Base-by-base conservation (phyloP, 1,139 yeast species). In the Diutina siamensis region DNA sequence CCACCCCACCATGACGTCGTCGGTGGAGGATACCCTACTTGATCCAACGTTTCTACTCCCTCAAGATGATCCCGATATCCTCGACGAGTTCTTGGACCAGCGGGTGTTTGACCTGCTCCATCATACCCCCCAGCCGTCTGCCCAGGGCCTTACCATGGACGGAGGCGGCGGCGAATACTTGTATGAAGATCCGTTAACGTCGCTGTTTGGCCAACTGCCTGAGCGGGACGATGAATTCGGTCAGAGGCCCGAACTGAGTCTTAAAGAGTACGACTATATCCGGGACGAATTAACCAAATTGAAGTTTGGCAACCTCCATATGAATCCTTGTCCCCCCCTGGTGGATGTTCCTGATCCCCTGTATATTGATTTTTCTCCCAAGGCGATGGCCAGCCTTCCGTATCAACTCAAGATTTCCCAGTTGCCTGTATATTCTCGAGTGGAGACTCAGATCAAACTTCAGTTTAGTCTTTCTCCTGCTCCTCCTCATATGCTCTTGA, bases 371-470 rank as follows among this genome's bases (percentile, higher is more conserved):
- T 66, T 70, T 48, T 64, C 71, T 1, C 58, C 60, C 1, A 60
- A 60, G 33, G 50, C 63, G n/a, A 58, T 68, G 64, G 58, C 63
- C 12, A 57, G 61, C 12, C 65, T 83, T 49, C 87, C 87, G 3
- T 83, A 78, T 61, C 65, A 71, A 46, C 57, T 89, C 49, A 63
- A 65, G 28, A 65, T 88, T 1, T 64, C 71, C 12, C 83, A 80
- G 47, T 65, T 89, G 45, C 97, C 97, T 1, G 63, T 74, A 10
- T 79, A 79, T 54, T 86, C 96, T 9, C 75, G 98, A 52, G 97
- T 92, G 4, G 98, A 92, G 63, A 92, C 97, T 19, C 97, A 92
- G 64, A 86, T 89, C 58, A 89, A 87, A 60, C 67, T 92, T 48
- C 72, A 76, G 45, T 64, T 92, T 28, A 62, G 75, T 7, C 66